Conservation (phyloP, 805 yeast genomes). For the Kodamaea fukazawae region DNA sequence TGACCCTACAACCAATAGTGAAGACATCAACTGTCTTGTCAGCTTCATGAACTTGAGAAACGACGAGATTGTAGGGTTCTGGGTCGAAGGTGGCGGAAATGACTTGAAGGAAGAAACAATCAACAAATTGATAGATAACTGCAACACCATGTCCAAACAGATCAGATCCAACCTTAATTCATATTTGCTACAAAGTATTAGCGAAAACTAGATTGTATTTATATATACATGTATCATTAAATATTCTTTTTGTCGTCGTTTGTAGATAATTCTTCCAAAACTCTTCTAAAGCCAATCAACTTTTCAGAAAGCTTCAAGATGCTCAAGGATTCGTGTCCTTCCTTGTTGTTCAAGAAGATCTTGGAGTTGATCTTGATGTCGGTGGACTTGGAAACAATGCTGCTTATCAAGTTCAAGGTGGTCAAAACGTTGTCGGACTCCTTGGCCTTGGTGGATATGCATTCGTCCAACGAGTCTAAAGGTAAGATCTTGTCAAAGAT, state of each 20-base stretch:
- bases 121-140: slow-evolving; percentile 36
- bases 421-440: slow-evolving; percentile 28
- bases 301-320: slow-evolving; percentile 19
- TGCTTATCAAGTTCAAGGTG: slow-evolving; percentile 22
- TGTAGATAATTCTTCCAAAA: slow-evolving; percentile 26
- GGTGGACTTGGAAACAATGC: slow-evolving; percentile 21
- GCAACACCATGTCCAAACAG: slow-evolving; percentile 43
- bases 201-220: slow-evolving; percentile 2
- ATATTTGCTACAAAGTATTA: slow-evolving; percentile 26
- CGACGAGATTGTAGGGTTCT: slow-evolving; percentile 58
- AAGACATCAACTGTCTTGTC: slow-evolving; percentile 37
- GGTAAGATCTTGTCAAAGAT: slow-evolving; percentile 33
- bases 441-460: slow-evolving; percentile 26
- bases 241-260: slow-evolving; percentile 19
- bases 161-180: slow-evolving; percentile 46
- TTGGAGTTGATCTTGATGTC: slow-evolving; percentile 33
- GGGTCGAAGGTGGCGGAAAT: slow-evolving; percentile 43
- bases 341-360: slow-evolving; percentile 27
- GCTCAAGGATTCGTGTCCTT: slow-evolving; percentile 17
- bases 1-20: slow-evolving; percentile 13
- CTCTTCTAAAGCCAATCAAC: slow-evolving; percentile 23
- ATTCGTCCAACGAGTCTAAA: slow-evolving; percentile 20
- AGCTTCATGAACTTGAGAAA: slow-evolving; percentile 54
- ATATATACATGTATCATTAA: slow-evolving; percentile 5
- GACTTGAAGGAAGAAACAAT: slow-evolving; percentile 22